Conservation (phyloP, 257 asterid genomes). For the Ocimum tenuiflorum region DNA sequence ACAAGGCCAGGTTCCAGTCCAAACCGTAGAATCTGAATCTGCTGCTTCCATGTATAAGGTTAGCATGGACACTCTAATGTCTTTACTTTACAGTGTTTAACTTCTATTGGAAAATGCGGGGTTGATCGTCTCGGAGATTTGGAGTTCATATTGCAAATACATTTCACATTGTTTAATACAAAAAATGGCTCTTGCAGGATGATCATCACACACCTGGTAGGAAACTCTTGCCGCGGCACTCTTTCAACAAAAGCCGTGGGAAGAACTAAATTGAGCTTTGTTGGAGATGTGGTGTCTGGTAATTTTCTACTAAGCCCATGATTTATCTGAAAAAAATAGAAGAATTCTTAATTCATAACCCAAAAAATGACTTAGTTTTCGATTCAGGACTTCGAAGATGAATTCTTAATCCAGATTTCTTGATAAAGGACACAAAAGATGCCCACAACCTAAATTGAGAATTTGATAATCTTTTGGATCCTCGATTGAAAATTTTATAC, state of each 20-base stretch:
- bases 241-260: constrained; percentile 70
- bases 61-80: constrained; percentile 18
- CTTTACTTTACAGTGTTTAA: not conserved
- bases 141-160: not conserved
- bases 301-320: constrained; percentile 17
- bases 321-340: not conserved
- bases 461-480: no score
- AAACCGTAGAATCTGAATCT: constrained; percentile 92
- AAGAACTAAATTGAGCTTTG: constrained; percentile 37
- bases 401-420: no score
- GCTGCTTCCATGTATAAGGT: constrained; percentile 97
- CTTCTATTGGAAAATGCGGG: not conserved
- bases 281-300: constrained; percentile 27
- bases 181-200: constrained; percentile 46
- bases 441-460: no score
- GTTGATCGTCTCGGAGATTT: not conserved
- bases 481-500: no score
- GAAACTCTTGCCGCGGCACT: constrained; percentile 69
- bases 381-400: no score
- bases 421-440: no score
- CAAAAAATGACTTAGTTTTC: no score
- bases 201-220: constrained; percentile 59
- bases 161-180: no score
- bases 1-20: constrained; percentile 77
- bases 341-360: no score